These are phyloP conservation scores for Betula pendula DNA, from an alignment of 306 rosid genomes.

Conservation along the genomic window DNA sequence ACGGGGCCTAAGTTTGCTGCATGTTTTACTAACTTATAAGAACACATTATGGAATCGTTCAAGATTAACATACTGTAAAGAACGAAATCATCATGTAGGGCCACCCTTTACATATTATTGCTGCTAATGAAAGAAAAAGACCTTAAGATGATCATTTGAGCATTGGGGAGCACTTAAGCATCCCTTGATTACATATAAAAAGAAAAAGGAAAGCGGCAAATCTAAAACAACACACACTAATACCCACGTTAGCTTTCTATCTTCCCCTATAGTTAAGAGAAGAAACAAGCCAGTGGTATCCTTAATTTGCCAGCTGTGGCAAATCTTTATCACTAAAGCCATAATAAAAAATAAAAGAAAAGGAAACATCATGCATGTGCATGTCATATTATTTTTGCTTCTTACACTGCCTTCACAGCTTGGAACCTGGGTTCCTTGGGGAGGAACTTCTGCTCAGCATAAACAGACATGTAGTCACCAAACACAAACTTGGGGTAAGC, in stretches of 20 bases:
- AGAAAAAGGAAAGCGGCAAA: conserved; percentile 24
- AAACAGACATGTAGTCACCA: conserved; percentile 88
- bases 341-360: background rate
- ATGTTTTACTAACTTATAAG: background rate
- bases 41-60: background rate
- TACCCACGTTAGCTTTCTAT: conserved; percentile 43
- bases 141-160: background rate
- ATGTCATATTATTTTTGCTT: background rate
- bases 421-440: conserved; percentile 93
- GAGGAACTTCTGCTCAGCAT: conserved; percentile 88
- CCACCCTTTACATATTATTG: no score
- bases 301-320: conserved; percentile 32
- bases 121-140: background rate
- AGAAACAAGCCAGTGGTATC: conserved; percentile 42
- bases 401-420: conserved; percentile 61
- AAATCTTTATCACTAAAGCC: conserved; percentile 24
- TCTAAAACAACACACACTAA: conserved; percentile 29
- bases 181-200: conserved; percentile 23
- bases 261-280: conserved; percentile 37
- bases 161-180: conserved; percentile 20
- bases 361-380: background rate
- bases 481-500: conserved; percentile 84
- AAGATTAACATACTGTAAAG: background rate
- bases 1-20: no score
- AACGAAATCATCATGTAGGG: background rate